Percentiles rank a stretch among this genome's conserved stretches.
These are phyloP conservation scores for Apiospora arundinis DNA, from an alignment of 2,329 filamentous ascomycete species.

Conservation along the genomic window DNA sequence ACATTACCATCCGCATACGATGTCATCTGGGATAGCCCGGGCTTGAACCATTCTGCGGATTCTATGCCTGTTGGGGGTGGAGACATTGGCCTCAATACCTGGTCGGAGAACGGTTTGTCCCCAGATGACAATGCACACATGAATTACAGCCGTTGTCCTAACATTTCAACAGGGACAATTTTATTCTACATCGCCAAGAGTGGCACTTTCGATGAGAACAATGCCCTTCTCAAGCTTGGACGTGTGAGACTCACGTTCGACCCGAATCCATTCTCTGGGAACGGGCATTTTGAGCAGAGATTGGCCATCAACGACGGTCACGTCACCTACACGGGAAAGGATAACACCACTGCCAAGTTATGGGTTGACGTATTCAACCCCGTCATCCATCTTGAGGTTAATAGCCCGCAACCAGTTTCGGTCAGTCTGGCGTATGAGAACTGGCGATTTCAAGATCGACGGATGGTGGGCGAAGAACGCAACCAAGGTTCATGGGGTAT, in stretches of 20 bases:
- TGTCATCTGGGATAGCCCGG: constrained; percentile 10
- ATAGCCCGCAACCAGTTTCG: constrained; percentile 7
- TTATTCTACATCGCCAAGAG: constrained; percentile 22
- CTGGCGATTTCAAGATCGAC: constrained; percentile 6
- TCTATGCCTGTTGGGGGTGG: constrained; percentile 22
- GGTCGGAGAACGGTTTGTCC: constrained; percentile 19
- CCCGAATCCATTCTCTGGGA: constrained; percentile 18
- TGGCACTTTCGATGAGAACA: constrained; percentile 22
- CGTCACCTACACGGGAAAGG: constrained; percentile 6
- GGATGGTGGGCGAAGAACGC: constrained; percentile 17
- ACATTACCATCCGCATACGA: constrained; percentile 2
- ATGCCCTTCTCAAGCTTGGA: constrained; percentile 19
- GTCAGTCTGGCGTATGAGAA: constrained; percentile 12
- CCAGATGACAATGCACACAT: not conserved
- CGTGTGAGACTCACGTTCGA: constrained; percentile 16
- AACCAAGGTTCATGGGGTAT: constrained; percentile 17
- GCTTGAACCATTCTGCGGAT: constrained; percentile 11
- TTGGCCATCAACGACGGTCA: constrained; percentile 14
- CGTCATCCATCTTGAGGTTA: constrained; percentile 5
- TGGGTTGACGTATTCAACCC: constrained; percentile 19
- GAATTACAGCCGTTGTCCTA: not conserved
- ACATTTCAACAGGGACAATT: not conserved
- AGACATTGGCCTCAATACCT: constrained; percentile 21
- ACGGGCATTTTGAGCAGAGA: not conserved
- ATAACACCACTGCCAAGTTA: constrained; percentile 17